phyloP scores from a whole-genome alignment of 768 basidiomycete genomes.

The Suillus luteus region DNA sequence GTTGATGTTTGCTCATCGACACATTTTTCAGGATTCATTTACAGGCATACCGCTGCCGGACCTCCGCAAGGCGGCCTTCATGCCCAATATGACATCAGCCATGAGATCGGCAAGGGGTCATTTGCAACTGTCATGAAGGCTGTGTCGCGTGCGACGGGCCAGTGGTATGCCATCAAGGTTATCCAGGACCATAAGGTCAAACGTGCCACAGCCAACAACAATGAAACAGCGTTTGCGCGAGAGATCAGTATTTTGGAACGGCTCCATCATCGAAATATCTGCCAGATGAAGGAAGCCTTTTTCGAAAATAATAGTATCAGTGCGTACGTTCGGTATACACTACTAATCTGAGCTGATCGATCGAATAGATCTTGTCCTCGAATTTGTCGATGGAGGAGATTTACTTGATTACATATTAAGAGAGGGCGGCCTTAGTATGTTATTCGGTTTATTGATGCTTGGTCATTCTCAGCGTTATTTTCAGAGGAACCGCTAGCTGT shows the following conservation, averaged over 20 bases:
- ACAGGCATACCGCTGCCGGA: constrained; percentile 59
- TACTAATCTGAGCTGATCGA: constrained; percentile 25
- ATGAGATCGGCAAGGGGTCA: constrained; percentile 84
- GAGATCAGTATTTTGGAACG: constrained; percentile 80
- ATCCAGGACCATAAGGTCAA: constrained; percentile 58
- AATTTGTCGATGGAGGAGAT: constrained; percentile 87
- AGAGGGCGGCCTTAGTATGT: constrained; percentile 61
- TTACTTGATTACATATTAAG: constrained; percentile 78
- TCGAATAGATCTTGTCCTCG: constrained; percentile 72
- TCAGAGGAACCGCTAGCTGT: constrained; percentile 56
- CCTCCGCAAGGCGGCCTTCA: constrained; percentile 56
- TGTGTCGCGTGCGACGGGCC: constrained; percentile 66
- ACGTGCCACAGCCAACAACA: constrained; percentile 35
- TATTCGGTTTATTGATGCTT: neutral
- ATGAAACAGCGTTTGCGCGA: constrained; percentile 51
- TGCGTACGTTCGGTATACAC: constrained; percentile 34
- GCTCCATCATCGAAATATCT: constrained; percentile 82
- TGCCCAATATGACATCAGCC: constrained; percentile 63
- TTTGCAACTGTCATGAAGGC: constrained; percentile 92
- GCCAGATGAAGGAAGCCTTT: constrained; percentile 76
- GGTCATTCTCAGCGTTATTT: constrained; percentile 4
- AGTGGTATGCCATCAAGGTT: constrained; percentile 87
- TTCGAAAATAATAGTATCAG: constrained; percentile 64
- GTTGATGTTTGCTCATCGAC: constrained; percentile 2
- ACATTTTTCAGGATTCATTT: constrained; percentile 60